These are phyloP conservation scores for Lodderomyces elongisporus DNA, from an alignment of 1,139 yeast species.

Conservation along the genomic window DNA sequence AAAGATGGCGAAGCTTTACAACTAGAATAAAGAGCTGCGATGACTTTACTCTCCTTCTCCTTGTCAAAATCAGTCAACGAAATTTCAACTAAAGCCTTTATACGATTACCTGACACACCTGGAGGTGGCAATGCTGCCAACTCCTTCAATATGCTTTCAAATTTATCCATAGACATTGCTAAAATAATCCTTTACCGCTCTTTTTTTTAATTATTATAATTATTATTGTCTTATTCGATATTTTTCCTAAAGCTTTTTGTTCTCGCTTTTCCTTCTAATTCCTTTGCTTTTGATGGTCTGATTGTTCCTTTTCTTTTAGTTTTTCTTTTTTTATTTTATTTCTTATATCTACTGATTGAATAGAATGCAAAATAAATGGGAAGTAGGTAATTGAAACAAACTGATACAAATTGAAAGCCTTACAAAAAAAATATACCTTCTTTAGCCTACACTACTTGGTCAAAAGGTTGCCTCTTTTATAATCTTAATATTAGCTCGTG, in stretches of 20 bases:
- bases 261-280: neutral
- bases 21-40: conserved; percentile 58
- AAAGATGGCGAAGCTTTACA: conserved; percentile 72
- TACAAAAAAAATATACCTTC: too few relatives aligned
- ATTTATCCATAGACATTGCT: conserved; percentile 47
- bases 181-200: neutral
- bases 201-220: neutral
- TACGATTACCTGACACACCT: conserved; percentile 95
- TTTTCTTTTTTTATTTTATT: too few relatives aligned
- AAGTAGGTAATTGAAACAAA: too few relatives aligned
- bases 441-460: too few relatives aligned
- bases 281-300: too few relatives aligned
- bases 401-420: too few relatives aligned
- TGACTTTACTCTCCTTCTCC: conserved; percentile 48
- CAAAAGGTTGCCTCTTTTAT: too few relatives aligned
- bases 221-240: too few relatives aligned
- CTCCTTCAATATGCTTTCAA: conserved; percentile 68
- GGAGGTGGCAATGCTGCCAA: conserved; percentile 75
- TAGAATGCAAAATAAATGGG: too few relatives aligned
- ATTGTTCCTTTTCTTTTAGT: too few relatives aligned
- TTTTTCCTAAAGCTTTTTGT: neutral
- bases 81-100: conserved; percentile 73
- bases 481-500: too few relatives aligned
- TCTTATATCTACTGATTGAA: too few relatives aligned
- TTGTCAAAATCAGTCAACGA: conserved; percentile 61